phyloP scores from a whole-genome alignment of 2,329 filamentous ascomycete genomes.

The Epichloe bromicola region DNA sequence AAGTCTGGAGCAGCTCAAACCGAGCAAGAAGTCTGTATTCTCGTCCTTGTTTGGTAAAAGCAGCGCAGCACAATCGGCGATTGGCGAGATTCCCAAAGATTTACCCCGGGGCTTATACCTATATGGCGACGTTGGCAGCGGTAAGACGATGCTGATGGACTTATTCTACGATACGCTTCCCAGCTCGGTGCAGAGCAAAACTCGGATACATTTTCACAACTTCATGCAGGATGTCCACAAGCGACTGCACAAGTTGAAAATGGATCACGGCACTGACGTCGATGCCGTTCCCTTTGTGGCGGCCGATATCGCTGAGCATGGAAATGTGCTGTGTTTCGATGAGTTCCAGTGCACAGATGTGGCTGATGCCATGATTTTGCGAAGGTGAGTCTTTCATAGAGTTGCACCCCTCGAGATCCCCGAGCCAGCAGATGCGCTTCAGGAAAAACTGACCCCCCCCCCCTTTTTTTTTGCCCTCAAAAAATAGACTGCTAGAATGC shows the following conservation, averaged over 20 bases:
- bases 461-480: neutral
- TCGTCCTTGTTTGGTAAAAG: conserved; percentile 48
- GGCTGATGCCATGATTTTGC: conserved; percentile 94
- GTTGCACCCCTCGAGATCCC: neutral
- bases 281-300: conserved; percentile 87
- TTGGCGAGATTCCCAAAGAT: conserved; percentile 49
- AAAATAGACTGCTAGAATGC: conserved; percentile 58
- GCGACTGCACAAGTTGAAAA: conserved; percentile 79
- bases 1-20: conserved; percentile 55
- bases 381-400: conserved; percentile 36
- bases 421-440: no score
- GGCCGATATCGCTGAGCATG: conserved; percentile 78
- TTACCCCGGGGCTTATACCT: conserved; percentile 86
- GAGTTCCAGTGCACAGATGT: conserved; percentile 99
- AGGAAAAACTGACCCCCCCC: no score
- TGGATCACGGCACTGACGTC: conserved; percentile 75
- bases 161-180: conserved; percentile 92
- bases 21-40: conserved; percentile 39
- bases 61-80: conserved; percentile 22
- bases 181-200: conserved; percentile 64
- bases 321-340: conserved; percentile 88
- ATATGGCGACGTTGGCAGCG: conserved; percentile 90
- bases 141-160: conserved; percentile 99
- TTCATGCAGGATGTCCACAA: conserved; percentile 99
- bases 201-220: conserved; percentile 94